Evolutionary conservation across 176 grass and related monocot species (phyloP).

Genomic region (Ampelocalamus luodianensis): DNA sequence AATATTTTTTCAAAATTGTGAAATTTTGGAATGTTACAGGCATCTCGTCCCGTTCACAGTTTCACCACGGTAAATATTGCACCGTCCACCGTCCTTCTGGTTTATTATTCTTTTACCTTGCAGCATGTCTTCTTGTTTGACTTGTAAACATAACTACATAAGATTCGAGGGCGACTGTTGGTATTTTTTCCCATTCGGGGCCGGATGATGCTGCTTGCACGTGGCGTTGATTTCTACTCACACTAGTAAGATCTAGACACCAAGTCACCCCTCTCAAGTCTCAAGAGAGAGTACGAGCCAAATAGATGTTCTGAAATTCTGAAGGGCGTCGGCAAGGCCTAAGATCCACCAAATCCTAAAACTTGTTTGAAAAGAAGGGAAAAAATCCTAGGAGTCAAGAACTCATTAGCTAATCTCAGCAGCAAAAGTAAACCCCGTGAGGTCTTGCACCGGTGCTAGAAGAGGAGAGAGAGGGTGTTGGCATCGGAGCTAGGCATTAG

Average conservation of each 20-base stretch:
- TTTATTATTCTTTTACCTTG: too few relatives aligned
- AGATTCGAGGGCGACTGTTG: background rate
- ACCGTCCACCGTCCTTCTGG: background rate
- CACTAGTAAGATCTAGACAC: background rate
- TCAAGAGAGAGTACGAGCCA: too few relatives aligned
- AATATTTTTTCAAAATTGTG: too few relatives aligned
- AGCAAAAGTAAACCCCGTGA: too few relatives aligned
- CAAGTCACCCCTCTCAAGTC: background rate
- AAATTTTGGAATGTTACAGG: too few relatives aligned
- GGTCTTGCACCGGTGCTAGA: too few relatives aligned
- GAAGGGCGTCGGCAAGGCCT: background rate
- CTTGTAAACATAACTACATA: too few relatives aligned
- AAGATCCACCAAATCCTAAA: conserved; percentile 13
- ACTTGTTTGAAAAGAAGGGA: background rate
- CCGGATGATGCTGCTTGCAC: background rate
- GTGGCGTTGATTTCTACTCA: background rate
- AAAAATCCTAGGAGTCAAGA: background rate
- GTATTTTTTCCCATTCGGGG: background rate
- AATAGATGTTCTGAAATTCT: background rate
- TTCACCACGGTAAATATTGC: background rate
- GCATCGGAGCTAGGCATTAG: too few relatives aligned
- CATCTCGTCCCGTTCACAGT: background rate
- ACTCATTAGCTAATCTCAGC: too few relatives aligned
- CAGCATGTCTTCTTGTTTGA: background rate
- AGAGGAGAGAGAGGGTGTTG: too few relatives aligned